These are phyloP conservation scores for Huntiella savannae DNA, from an alignment of 2,329 filamentous ascomycete species.

Conservation along the genomic window DNA sequence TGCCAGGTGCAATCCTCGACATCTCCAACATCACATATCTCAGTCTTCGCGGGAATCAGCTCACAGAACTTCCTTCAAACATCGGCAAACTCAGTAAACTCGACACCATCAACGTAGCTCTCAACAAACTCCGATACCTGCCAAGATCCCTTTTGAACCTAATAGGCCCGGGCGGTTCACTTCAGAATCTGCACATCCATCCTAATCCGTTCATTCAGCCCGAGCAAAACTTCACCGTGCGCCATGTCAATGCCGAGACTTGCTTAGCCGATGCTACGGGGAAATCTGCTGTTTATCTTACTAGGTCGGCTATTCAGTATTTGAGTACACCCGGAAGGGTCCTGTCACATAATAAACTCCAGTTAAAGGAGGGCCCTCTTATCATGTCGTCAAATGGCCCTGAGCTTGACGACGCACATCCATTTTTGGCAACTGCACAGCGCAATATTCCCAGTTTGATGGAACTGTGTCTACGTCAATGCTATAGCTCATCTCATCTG, in stretches of 20 bases:
- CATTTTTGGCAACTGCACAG: constrained; percentile 11
- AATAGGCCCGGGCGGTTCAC: constrained; percentile 24
- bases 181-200: constrained; percentile 35
- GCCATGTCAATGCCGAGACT: constrained; percentile 6
- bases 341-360: constrained; percentile 1
- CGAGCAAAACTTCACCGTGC: constrained; percentile 11
- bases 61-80: constrained; percentile 39
- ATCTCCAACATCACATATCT: constrained; percentile 43
- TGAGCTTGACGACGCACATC: constrained; percentile 6
- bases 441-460: constrained; percentile 28
- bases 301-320: constrained; percentile 10
- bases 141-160: constrained; percentile 44
- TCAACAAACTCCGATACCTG: constrained; percentile 40
- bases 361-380: not conserved
- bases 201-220: constrained; percentile 44
- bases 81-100: constrained; percentile 40
- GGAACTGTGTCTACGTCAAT: constrained; percentile 29
- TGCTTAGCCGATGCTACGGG: constrained; percentile 4
- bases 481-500: constrained; percentile 24
- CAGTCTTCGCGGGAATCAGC: constrained; percentile 43
- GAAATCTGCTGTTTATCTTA: constrained; percentile 11
- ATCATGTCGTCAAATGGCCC: constrained; percentile 4
- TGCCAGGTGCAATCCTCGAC: constrained; percentile 43
- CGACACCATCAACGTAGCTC: constrained; percentile 43
- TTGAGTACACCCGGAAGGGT: constrained; percentile 4